Conservation (phyloP, 805 yeast species). For the Scheffersomyces spartinae region DNA sequence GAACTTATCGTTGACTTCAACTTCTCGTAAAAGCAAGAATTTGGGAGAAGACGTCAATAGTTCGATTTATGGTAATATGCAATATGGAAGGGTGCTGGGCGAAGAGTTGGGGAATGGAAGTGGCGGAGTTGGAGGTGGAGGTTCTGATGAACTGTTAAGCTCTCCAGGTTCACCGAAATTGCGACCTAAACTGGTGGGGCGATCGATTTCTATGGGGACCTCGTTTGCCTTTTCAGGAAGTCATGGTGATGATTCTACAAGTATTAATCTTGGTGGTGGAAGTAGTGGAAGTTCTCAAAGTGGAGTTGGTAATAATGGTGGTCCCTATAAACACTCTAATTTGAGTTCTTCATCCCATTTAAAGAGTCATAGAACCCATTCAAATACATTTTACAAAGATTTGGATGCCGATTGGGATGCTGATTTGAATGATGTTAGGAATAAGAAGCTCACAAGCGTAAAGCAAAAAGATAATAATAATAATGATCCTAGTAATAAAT, state of each 20-base stretch:
- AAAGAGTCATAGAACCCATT: conserved; percentile 1
- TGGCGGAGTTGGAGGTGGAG: no score
- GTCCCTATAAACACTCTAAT: neutral
- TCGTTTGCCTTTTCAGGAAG: neutral
- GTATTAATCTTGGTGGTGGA: no score
- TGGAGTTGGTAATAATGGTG: neutral
- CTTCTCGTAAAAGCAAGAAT: conserved; percentile 4
- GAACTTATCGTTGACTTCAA: conserved; percentile 25
- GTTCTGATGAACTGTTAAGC: no score
- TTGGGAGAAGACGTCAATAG: conserved; percentile 15
- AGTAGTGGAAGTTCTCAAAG: conserved; percentile 1
- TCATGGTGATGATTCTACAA: neutral
- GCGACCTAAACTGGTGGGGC: conserved; percentile 12
- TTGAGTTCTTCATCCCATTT: conserved; percentile 2
- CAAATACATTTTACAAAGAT: conserved; percentile 39
- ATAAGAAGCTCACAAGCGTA: conserved; percentile 4
- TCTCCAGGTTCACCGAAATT: conserved; percentile 4
- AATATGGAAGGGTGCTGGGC: conserved; percentile 10
- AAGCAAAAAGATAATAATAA: conserved; percentile 10
- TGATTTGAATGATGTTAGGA: conserved; percentile 32
- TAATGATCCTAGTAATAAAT: conserved; percentile 3
- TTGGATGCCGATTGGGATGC: conserved; percentile 91
- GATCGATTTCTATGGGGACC: conserved; percentile 4
- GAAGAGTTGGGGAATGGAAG: no score
- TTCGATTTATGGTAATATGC: conserved; percentile 26